These are phyloP conservation scores for Neocucurbitaria cava DNA, from an alignment of 2,329 filamentous ascomycete genomes.

Conservation along the genomic window DNA sequence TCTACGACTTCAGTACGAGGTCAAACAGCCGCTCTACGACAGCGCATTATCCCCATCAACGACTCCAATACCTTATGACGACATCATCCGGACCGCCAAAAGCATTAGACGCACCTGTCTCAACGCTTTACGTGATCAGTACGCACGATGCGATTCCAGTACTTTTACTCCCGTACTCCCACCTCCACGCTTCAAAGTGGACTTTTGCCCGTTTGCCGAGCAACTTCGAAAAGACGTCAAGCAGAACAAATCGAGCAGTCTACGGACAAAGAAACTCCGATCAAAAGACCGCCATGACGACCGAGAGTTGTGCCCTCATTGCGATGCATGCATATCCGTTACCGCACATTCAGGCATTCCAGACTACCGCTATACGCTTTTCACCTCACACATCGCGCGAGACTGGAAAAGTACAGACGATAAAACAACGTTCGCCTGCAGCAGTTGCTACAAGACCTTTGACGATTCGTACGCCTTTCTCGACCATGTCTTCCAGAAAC, in stretches of 20 bases:
- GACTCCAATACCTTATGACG: slow-evolving; percentile 31
- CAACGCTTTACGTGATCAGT: slow-evolving; percentile 38
- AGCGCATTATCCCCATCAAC: slow-evolving; percentile 27
- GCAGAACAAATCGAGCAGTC: slow-evolving; percentile 19
- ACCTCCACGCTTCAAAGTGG: slow-evolving; percentile 44
- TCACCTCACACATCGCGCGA: slow-evolving; percentile 35
- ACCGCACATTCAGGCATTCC: slow-evolving; percentile 43
- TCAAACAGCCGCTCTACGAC: slow-evolving; percentile 39
- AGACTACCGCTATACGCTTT: slow-evolving; percentile 38
- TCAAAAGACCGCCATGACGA: slow-evolving; percentile 42
- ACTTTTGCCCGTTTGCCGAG: slow-evolving; percentile 41
- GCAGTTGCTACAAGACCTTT: slow-evolving; percentile 45
- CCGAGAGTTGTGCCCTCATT: slow-evolving; percentile 42
- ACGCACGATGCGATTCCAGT: slow-evolving; percentile 31
- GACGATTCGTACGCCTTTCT: slow-evolving; percentile 46
- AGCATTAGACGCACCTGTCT: slow-evolving; percentile 42
- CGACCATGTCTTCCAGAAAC: slow-evolving; percentile 44
- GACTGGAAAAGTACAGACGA: slow-evolving; percentile 10
- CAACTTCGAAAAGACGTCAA: slow-evolving; percentile 36
- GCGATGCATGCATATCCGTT: slow-evolving; percentile 38
- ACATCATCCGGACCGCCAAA: slow-evolving; percentile 39
- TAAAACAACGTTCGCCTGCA: slow-evolving; percentile 42
- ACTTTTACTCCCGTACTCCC: slow-evolving; percentile 32
- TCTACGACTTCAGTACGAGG: slow-evolving; percentile 42
- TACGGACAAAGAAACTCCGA: slow-evolving; percentile 36